Conservation (phyloP, 78 protist genomes). For the Paratrimastix pyriformis region DNA sequence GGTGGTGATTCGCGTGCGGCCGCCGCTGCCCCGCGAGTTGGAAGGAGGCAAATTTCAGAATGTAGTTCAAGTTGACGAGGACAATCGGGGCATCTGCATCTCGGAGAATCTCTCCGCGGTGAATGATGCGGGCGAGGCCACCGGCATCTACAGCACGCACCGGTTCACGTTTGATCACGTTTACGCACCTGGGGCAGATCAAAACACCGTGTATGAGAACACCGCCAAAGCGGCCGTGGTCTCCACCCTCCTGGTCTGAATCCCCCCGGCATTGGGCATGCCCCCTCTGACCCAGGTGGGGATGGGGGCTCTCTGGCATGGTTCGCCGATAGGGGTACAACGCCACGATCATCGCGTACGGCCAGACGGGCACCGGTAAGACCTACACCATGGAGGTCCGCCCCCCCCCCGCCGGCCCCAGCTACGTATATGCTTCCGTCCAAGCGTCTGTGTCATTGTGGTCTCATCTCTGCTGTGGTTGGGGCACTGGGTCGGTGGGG, state of each 20-base stretch:
- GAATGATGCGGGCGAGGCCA: not conserved
- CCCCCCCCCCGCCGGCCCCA: too few relatives aligned
- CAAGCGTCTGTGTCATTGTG: not conserved
- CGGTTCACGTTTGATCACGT: conserved; percentile 56
- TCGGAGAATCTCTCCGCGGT: conserved; percentile 11
- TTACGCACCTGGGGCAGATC: conserved; percentile 29
- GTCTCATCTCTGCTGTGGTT: too few relatives aligned
- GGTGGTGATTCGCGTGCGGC: conserved; percentile 49
- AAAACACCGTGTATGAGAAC: conserved; percentile 37
- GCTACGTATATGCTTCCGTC: not conserved
- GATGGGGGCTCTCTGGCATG: too few relatives aligned
- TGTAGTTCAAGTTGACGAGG: not conserved
- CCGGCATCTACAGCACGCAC: conserved; percentile 5
- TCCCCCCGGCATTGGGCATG: too few relatives aligned
- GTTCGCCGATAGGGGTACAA: conserved; percentile 54
- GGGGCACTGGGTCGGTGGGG: too few relatives aligned
- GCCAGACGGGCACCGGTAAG: conserved; percentile 55
- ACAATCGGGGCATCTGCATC: not conserved
- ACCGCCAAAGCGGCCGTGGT: conserved; percentile 48
- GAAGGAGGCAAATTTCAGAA: conserved; percentile 7
- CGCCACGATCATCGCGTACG: conserved; percentile 66
- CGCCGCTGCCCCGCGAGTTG: conserved; percentile 47
- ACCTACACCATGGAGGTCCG: too few relatives aligned
- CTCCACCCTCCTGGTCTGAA: conserved; percentile 19
- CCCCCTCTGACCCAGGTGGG: too few relatives aligned